Evolutionary conservation across 768 basidiomycete species (phyloP).

Genomic region (Boletus edulis): DNA sequence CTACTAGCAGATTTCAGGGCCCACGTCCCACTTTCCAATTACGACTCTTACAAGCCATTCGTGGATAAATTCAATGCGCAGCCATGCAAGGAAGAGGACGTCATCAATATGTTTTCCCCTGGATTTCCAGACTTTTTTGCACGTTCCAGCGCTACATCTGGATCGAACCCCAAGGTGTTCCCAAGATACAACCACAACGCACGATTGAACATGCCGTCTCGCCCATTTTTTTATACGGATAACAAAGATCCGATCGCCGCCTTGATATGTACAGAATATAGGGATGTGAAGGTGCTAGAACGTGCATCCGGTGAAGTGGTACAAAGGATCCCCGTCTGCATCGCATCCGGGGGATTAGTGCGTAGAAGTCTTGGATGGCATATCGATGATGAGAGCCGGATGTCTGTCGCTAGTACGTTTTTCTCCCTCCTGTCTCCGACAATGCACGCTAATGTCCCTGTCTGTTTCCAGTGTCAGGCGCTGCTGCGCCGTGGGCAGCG

Average conservation of each 20-base stretch:
- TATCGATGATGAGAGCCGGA: slow-evolving; percentile 4
- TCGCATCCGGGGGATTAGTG: background rate
- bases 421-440: background rate
- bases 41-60: slow-evolving; percentile 17
- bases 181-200: slow-evolving; percentile 9
- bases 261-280: background rate
- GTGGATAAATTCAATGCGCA: slow-evolving; percentile 7
- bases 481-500: slow-evolving; percentile 15
- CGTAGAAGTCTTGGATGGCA: slow-evolving; percentile 12
- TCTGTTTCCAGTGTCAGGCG: slow-evolving; percentile 6
- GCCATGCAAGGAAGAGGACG: slow-evolving; percentile 20
- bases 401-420: background rate
- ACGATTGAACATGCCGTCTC: background rate
- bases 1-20: slow-evolving; percentile 7
- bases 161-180: slow-evolving; percentile 5
- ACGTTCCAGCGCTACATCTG: slow-evolving; percentile 15
- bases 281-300: slow-evolving; percentile 6
- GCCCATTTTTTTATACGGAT: background rate
- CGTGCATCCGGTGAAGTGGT: slow-evolving; percentile 1
- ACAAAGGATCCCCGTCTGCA: slow-evolving; percentile 8
- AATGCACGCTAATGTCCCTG: background rate
- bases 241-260: background rate
- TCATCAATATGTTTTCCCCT: slow-evolving; percentile 15
- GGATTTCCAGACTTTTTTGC: slow-evolving; percentile 14
- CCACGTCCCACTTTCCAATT: slow-evolving; percentile 7